Base-by-base conservation (phyloP, 495 filamentous ascomycete genomes). In the Aspergillus indologenus region DNA sequence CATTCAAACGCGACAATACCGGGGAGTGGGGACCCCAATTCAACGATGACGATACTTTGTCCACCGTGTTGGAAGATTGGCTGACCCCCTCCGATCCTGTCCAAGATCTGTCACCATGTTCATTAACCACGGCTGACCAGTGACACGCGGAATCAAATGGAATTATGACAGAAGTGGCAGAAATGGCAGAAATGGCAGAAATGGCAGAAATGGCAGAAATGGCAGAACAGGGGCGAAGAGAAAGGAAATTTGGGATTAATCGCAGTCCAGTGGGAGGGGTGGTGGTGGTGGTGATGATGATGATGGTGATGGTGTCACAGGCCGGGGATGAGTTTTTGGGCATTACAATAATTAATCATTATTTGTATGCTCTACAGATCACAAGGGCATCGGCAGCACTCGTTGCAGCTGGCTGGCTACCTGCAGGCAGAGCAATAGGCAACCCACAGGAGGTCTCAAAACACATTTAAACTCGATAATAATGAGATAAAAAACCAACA, bases 11-110 rank as follows among this genome's bases (percentile, higher is more conserved):
- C 11, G 24, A 7, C 29, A 31, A 31, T 40, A 40, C 6, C 12
- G 5, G 12, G 12, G 6, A 9, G 34, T 40, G 34, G 48, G 48
- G 48, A 15, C 31, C 9, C 48, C 48, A 23, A 51, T 51, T 26
- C 48, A 24, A 51, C 48, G 48, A 51, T 51, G 48, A 51, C 48
- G 48, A 51, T 51, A 51, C 48, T 51, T 24, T 31, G 48, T 40
- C 34, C 34, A 9, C 34, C 34, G 5, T 11, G 12, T 11, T 40
- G 34, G 34, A 40, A 40, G 34, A 40, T 40, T 40, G 34, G 34
- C 34, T 40, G 34, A 40, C 34, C 34, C 5, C 12, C 34, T 15
- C 26, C 34, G 34, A 40, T 40, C 34, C 34, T 40, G 34, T 40
- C 34, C 34, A 40, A 40, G 34, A 40, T 40, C 34, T 40, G 34